Base-by-base conservation (phyloP, 2,329 filamentous ascomycete genomes). In the Clarireedia paspali region DNA sequence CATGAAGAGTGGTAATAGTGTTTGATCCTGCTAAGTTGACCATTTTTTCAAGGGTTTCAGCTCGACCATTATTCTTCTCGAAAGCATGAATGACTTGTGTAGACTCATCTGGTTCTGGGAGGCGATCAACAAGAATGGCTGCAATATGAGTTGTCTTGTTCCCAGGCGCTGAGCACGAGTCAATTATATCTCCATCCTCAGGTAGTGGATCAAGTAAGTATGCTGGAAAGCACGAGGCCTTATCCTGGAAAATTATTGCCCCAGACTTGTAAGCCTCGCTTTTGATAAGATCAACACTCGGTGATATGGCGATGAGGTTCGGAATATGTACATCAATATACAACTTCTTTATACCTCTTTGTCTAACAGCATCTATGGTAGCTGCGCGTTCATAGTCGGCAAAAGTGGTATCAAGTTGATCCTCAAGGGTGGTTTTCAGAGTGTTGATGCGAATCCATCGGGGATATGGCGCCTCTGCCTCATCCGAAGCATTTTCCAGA, bases 91-190 rank as follows among this genome's bases (percentile, higher is more conserved):
- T 85, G 23, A 70, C 77, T 49, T 75, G 72, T 15, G 63, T 59
- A 56, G 59, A 62, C 45, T 63, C 66, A 24, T 68, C 64, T 2
- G 60, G 59, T 4, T 63, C 64, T 14, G 60, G 40, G 49, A 71
- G 73, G 52, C 70, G 75, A 49, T 63, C 61, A 3, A 62, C 50
- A 2, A 94, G 67, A 4, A 96, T 82, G 2, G 90, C 87, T 0
- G 91, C 91, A 47, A 95, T 73, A 70, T 97, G 94, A 6, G 92
- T 97, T 1, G 94, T 97, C 73, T 99, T 99, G 71, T 99, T 99
- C 5, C 94, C 94, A 1, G 94, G 94, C 0, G 94, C 94, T 0
- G 94, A 89, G 69, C 92, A 97, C 0, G 89, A 89, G 70, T 99
- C 94, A n/a, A 97, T 82, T 7, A 95, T 76, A 66, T 94, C 84